Percentiles rank a stretch among this genome's conserved stretches.
Evolutionary conservation across 768 basidiomycete genomes (phyloP).

Genomic region (Tricholomella constricta): DNA sequence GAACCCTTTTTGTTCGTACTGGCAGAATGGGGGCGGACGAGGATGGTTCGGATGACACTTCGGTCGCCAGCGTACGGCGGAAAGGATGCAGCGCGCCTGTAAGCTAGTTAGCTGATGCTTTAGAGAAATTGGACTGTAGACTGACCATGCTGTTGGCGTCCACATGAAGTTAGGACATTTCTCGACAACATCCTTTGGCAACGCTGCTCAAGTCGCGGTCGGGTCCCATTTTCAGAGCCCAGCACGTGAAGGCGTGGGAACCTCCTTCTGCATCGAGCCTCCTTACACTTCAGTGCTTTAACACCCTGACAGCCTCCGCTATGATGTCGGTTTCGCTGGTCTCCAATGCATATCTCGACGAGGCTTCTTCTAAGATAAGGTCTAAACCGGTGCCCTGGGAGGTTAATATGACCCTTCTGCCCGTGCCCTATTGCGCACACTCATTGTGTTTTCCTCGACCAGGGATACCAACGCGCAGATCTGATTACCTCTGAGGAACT

Average conservation of each 20-base stretch:
- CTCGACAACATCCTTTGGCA: constrained; percentile 34
- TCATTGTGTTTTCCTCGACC: constrained; percentile 14
- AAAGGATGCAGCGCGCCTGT: constrained; percentile 16
- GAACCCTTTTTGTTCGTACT: constrained; percentile 17
- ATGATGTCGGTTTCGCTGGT: constrained; percentile 83
- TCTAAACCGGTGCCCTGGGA: constrained; percentile 96
- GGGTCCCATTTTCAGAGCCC: constrained; percentile 8
- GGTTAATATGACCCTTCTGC: constrained; percentile 49
- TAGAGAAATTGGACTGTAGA: not conserved
- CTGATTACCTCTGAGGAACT: constrained; percentile 89
- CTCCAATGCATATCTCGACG: constrained; percentile 83
- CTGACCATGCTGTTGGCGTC: constrained; percentile 30
- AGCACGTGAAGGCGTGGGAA: constrained; percentile 20
- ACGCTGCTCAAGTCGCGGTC: not conserved
- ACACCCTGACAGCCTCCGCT: constrained; percentile 9
- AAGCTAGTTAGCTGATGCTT: constrained; percentile 1
- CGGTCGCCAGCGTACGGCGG: constrained; percentile 47
- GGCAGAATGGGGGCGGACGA: constrained; percentile 20
- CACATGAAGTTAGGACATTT: constrained; percentile 31
- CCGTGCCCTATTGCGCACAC: not conserved
- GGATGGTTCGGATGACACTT: constrained; percentile 28
- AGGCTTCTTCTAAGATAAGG: constrained; percentile 83
- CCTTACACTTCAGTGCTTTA: too few relatives aligned
- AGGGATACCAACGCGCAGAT: constrained; percentile 96
- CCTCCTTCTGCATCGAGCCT: not conserved